Percentiles rank a stretch among this genome's conserved stretches.
phyloP scores from a whole-genome alignment of 2,329 filamentous ascomycete genomes.

The Emericellopsis cladophorae region DNA sequence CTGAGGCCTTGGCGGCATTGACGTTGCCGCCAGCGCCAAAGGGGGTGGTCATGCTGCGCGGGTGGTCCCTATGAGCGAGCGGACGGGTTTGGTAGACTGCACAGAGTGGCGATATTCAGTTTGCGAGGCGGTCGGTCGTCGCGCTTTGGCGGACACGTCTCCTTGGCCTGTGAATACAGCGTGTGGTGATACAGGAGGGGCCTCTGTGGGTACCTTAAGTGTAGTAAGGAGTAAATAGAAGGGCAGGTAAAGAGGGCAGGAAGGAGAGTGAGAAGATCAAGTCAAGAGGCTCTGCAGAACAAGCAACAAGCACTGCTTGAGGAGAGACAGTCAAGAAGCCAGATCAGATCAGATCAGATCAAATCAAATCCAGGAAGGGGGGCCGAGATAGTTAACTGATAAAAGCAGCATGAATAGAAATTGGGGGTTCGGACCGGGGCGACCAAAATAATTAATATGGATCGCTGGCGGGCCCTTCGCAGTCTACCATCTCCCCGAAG shows the following conservation, averaged over 20 bases:
- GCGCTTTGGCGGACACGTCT: no score
- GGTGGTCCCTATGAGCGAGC: not conserved
- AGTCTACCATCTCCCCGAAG: not conserved
- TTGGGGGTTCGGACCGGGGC: not conserved
- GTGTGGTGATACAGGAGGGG: no score
- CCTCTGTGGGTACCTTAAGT: no score
- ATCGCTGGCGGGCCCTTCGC: not conserved
- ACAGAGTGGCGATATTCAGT: not conserved
- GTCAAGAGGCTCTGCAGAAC: not conserved
- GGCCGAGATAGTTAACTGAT: not conserved
- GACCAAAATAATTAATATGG: no score
- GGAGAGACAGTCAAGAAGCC: not conserved
- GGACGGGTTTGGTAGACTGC: not conserved
- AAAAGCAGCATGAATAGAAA: not conserved
- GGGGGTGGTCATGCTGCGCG: slow-evolving; percentile 1
- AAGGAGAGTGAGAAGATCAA: not conserved
- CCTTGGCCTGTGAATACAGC: no score
- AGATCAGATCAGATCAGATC: not conserved
- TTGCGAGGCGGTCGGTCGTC: not conserved
- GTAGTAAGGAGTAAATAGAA: not conserved
- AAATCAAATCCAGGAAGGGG: not conserved
- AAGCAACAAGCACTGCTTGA: not conserved
- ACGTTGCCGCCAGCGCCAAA: not conserved
- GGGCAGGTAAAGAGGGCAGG: not conserved
- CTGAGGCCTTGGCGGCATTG: not conserved